phyloP scores from a whole-genome alignment of 139 green algal genomes.

The Haematococcus lacustris region DNA sequence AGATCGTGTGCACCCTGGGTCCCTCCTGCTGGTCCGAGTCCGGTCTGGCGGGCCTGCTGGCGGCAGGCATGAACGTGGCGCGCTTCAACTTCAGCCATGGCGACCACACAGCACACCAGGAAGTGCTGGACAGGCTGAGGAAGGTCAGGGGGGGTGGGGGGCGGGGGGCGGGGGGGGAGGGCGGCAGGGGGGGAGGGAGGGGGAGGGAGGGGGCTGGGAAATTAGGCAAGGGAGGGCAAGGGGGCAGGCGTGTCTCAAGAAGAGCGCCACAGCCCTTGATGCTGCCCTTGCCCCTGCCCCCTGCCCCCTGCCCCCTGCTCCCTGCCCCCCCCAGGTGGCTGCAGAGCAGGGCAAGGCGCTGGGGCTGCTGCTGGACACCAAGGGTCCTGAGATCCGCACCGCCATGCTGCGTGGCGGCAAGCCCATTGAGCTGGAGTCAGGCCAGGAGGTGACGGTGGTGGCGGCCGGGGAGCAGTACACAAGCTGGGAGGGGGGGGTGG shows the following conservation, averaged over 20 bases:
- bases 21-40: slow-evolving; percentile 51
- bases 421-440: slow-evolving; percentile 31
- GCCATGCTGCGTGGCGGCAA: slow-evolving; percentile 48
- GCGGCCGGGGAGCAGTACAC: slow-evolving; percentile 56
- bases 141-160: slow-evolving; percentile 20
- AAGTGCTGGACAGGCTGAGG: slow-evolving; percentile 39
- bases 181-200: slow-evolving; percentile 9
- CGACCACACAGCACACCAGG: slow-evolving; percentile 52
- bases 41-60: slow-evolving; percentile 40
- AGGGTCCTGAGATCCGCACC: slow-evolving; percentile 54
- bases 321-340: slow-evolving; percentile 23
- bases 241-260: no score
- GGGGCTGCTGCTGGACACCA: slow-evolving; percentile 22
- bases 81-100: slow-evolving; percentile 84
- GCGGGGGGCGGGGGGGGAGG: no score
- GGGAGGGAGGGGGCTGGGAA: no score
- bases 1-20: slow-evolving; percentile 70
- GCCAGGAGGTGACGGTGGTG: slow-evolving; percentile 45
- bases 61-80: slow-evolving; percentile 62
- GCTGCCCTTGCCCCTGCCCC: no score
- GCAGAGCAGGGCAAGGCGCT: slow-evolving; percentile 5
- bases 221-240: no score
- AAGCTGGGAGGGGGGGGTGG: slow-evolving; percentile 43
- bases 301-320: no score
- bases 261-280: no score